Evolutionary conservation across 2,329 filamentous ascomycete species (phyloP).

Genomic region (Trichoderma koningii): DNA sequence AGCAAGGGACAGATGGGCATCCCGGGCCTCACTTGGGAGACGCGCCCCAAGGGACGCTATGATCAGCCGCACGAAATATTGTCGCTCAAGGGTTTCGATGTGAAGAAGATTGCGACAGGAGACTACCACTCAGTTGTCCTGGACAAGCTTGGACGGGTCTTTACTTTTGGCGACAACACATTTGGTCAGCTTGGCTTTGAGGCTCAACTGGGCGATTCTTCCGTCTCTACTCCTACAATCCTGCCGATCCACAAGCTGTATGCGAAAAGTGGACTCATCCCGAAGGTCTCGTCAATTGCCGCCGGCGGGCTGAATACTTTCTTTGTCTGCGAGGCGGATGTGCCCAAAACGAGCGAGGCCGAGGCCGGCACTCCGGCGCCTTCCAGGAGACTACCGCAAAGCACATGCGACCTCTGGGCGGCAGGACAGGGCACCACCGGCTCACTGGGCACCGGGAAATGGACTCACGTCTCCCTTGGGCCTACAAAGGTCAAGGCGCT

Average conservation of each 20-base stretch:
- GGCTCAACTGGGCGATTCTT: conserved; percentile 61
- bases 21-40: conserved; percentile 77
- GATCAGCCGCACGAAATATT: conserved; percentile 81
- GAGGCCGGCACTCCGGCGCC: conserved; percentile 35
- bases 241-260: conserved; percentile 75
- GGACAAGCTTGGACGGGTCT: conserved; percentile 74
- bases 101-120: conserved; percentile 76
- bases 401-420: conserved; percentile 70
- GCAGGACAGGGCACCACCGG: conserved; percentile 86
- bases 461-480: conserved; percentile 80
- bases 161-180: conserved; percentile 88
- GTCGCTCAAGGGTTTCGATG: conserved; percentile 68
- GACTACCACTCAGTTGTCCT: conserved; percentile 83
- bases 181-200: conserved; percentile 89
- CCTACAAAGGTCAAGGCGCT: conserved; percentile 82
- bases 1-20: conserved; percentile 84
- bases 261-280: conserved; percentile 60
- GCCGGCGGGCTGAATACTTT: conserved; percentile 88
- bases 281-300: conserved; percentile 73
- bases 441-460: conserved; percentile 79
- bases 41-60: conserved; percentile 73
- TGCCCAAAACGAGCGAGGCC: conserved; percentile 40
- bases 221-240: conserved; percentile 68
- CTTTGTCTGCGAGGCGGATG: conserved; percentile 77
- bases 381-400: conserved; percentile 39